Evolutionary conservation across 108 stramenopile species (phyloP).

Genomic region (Schizochytrium sp.): DNA sequence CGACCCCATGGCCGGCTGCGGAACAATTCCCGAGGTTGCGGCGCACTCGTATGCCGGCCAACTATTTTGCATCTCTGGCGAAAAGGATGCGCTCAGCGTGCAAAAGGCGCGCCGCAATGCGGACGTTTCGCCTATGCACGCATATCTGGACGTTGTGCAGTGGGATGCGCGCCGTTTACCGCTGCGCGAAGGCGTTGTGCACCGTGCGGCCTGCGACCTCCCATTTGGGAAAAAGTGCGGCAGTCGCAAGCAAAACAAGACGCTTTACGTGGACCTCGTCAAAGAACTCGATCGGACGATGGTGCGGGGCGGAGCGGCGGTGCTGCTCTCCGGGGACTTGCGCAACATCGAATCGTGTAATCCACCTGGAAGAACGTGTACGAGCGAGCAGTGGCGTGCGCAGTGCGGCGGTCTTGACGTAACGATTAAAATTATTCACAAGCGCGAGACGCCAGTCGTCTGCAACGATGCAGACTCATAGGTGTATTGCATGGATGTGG

Average conservation of each 20-base stretch:
- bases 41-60: background rate
- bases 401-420: background rate
- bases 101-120: background rate
- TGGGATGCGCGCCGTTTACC: background rate
- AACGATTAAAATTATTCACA: background rate
- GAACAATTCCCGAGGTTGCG: background rate
- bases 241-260: background rate
- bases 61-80: background rate
- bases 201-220: background rate
- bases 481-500: background rate
- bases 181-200: background rate
- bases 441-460: background rate
- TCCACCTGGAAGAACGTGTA: background rate
- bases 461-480: background rate
- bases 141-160: conserved; percentile 4
- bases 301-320: background rate
- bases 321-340: background rate
- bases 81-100: background rate
- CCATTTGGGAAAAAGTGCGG: conserved; percentile 7
- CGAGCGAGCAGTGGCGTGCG: background rate
- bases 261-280: background rate
- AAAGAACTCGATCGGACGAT: background rate
- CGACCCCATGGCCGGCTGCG: conserved; percentile 1
- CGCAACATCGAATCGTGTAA: background rate
- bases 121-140: background rate